These are phyloP conservation scores for Sungouiella blattae DNA, from an alignment of 805 yeast species.

Conservation along the genomic window DNA sequence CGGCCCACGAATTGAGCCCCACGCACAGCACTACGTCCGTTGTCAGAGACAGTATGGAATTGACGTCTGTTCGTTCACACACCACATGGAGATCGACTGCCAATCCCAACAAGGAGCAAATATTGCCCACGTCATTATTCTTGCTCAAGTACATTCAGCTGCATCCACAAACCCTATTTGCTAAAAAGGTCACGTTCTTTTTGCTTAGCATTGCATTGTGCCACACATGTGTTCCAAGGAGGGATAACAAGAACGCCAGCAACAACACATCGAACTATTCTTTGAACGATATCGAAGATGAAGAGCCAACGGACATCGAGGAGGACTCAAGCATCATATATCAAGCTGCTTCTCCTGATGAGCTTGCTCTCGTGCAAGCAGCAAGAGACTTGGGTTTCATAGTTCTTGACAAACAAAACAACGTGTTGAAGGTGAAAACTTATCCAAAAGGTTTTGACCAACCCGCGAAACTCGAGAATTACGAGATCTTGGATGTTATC, in stretches of 20 bases:
- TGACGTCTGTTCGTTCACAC: slow-evolving; percentile 19
- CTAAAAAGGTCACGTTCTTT: slow-evolving; percentile 75
- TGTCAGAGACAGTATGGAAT: slow-evolving; percentile 34
- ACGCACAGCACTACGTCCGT: slow-evolving; percentile 29
- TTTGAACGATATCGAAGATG: slow-evolving; percentile 17
- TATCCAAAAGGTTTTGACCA: slow-evolving; percentile 79
- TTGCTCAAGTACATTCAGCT: slow-evolving; percentile 66
- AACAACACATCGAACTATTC: slow-evolving; percentile 15
- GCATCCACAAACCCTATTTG: slow-evolving; percentile 65
- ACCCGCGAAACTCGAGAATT: slow-evolving; percentile 62
- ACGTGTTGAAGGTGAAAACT: slow-evolving; percentile 60
- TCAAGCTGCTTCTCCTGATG: slow-evolving; percentile 97
- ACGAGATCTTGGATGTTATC: slow-evolving; percentile 72
- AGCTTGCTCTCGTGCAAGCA: slow-evolving; percentile 86
- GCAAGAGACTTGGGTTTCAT: slow-evolving; percentile 94
- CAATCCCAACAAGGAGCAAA: slow-evolving; percentile 40
- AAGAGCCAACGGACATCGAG: slow-evolving; percentile 4
- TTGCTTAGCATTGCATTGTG: slow-evolving; percentile 80
- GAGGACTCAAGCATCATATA: slow-evolving; percentile 59
- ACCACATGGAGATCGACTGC: slow-evolving; percentile 49
- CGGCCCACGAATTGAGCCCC: background rate
- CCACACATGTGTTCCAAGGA: slow-evolving; percentile 83
- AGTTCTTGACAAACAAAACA: slow-evolving; percentile 65
- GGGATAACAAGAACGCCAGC: slow-evolving; percentile 9
- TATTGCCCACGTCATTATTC: slow-evolving; percentile 52